These are phyloP conservation scores for Cryptococcus sp. DNA, from an alignment of 1,284 basidiomycete species.

Conservation along the genomic window DNA sequence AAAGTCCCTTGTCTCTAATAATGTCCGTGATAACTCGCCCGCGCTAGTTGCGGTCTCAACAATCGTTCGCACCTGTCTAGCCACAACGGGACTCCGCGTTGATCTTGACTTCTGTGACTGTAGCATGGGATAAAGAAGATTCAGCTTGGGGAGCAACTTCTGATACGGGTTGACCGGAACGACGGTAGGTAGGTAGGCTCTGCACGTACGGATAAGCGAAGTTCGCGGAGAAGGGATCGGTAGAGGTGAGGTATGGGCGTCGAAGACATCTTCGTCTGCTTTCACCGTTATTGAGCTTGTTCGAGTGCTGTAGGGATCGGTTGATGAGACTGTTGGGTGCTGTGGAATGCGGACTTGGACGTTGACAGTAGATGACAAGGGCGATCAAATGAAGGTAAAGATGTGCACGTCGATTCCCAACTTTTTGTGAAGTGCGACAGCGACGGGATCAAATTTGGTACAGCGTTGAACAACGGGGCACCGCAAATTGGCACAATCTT, in stretches of 20 bases:
- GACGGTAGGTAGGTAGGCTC: neutral
- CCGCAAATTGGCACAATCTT: neutral
- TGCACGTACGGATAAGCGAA: slow-evolving; percentile 46
- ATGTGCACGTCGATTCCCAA: no score
- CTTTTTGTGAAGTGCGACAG: no score
- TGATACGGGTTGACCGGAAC: no score
- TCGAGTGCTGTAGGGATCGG: neutral
- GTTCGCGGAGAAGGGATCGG: slow-evolving; percentile 48
- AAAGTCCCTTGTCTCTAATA: slow-evolving; percentile 70
- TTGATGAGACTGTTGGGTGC: neutral
- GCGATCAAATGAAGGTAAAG: neutral
- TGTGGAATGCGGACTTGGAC: neutral
- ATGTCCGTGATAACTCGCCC: slow-evolving; percentile 53
- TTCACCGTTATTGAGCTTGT: neutral
- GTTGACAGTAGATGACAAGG: neutral
- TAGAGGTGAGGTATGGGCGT: slow-evolving; percentile 40
- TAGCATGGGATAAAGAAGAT: slow-evolving; percentile 8
- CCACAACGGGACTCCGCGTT: slow-evolving; percentile 57
- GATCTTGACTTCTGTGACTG: slow-evolving; percentile 58
- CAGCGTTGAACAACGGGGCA: neutral
- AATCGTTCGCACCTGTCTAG: slow-evolving; percentile 62
- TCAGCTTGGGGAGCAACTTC: neutral
- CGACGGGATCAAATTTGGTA: slow-evolving; percentile 1
- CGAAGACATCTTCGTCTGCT: slow-evolving; percentile 6
- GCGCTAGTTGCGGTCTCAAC: slow-evolving; percentile 47